Conservation (phyloP, 495 filamentous ascomycete genomes). For the Tuber microsphaerosporum region DNA sequence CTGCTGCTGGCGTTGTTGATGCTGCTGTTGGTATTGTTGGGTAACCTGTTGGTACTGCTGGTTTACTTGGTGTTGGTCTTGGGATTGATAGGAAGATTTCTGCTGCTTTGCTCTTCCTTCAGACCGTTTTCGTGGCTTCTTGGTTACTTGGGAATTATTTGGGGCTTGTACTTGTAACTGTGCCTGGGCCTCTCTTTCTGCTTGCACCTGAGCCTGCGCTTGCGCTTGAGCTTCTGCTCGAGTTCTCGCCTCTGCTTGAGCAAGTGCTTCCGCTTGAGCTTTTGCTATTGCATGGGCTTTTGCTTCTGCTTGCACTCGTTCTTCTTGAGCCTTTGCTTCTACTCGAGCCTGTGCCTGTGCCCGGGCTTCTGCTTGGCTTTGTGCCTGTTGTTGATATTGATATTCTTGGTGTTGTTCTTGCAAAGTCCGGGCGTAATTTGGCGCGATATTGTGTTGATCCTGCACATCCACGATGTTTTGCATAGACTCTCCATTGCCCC, state of each 20-base stretch:
- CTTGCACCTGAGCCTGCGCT: neutral
- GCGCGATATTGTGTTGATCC: neutral
- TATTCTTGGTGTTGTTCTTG: neutral
- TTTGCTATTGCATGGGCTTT: slow-evolving; percentile 1
- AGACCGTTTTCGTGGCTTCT: neutral
- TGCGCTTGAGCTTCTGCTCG: slow-evolving; percentile 11
- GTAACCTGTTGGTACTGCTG: neutral
- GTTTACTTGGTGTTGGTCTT: neutral
- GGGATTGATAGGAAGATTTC: neutral
- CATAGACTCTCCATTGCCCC: neutral
- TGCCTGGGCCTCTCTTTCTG: slow-evolving; percentile 4
- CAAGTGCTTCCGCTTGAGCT: slow-evolving; percentile 10
- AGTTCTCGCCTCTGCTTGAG: slow-evolving; percentile 5
- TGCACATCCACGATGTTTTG: neutral
- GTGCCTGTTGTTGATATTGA: neutral
- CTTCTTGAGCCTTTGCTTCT: slow-evolving; percentile 1
- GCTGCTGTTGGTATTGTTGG: too few relatives aligned
- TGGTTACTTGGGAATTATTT: slow-evolving; percentile 6
- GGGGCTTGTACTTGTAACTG: slow-evolving; percentile 6
- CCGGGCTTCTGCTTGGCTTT: neutral
- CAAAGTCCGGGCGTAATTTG: neutral
- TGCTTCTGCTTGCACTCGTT: slow-evolving; percentile 8
- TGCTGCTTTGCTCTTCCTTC: slow-evolving; percentile 10
- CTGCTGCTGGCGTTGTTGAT: neutral
- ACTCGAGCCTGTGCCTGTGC: slow-evolving; percentile 10